phyloP scores from a whole-genome alignment of 2,329 filamentous ascomycete genomes.

The Epichloe elymi region DNA sequence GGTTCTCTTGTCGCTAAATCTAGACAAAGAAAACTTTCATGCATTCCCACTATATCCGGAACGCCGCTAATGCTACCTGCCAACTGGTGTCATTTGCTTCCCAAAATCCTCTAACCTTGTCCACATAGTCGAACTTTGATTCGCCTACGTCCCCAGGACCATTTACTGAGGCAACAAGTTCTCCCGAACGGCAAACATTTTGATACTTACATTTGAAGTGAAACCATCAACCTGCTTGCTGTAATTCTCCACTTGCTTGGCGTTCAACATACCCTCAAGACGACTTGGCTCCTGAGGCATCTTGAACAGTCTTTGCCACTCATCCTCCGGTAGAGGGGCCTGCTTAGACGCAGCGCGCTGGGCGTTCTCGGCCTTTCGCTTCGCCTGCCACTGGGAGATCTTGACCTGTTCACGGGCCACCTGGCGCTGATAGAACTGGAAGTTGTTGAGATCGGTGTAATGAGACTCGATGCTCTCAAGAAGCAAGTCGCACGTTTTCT shows the following conservation, averaged over 20 bases:
- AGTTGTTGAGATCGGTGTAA: constrained; percentile 98
- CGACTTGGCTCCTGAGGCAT: constrained; percentile 87
- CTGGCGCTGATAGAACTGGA: constrained; percentile 90
- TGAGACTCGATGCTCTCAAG: constrained; percentile 95
- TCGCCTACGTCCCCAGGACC: neutral
- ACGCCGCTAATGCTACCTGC: constrained; percentile 29
- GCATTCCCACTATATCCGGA: constrained; percentile 26
- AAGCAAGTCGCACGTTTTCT: constrained; percentile 94
- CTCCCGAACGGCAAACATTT: constrained; percentile 93
- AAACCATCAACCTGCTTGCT: constrained; percentile 94
- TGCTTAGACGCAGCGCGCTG: constrained; percentile 79
- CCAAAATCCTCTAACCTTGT: constrained; percentile 8
- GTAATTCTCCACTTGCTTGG: constrained; percentile 94
- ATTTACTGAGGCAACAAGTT: constrained; percentile 45
- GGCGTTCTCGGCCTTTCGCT: constrained; percentile 93
- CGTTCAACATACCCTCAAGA: constrained; percentile 87
- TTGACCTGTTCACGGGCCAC: constrained; percentile 89
- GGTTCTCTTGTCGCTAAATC: constrained; percentile 19
- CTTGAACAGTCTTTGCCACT: constrained; percentile 98
- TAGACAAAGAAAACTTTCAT: constrained; percentile 21
- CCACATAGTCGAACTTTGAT: neutral
- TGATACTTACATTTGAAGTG: constrained; percentile 77
- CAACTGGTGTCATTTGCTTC: constrained; percentile 19
- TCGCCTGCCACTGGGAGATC: constrained; percentile 91
- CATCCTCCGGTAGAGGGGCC: constrained; percentile 78